Base-by-base conservation (phyloP, 306 rosid species). In the Leucaena leucocephala region DNA sequence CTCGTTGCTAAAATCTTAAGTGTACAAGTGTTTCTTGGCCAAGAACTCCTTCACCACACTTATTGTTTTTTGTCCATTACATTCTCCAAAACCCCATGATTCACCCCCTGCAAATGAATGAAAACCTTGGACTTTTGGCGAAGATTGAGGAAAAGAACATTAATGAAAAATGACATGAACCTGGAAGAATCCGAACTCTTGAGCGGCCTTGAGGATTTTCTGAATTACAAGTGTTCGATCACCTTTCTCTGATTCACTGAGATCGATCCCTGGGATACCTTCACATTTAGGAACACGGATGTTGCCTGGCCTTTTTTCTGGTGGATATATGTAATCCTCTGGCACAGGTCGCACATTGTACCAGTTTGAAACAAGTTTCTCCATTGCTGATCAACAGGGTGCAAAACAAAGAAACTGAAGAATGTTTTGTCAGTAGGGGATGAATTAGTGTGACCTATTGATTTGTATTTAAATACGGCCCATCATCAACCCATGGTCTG, bases 241-340 rank as follows among this genome's bases (percentile, higher is more conserved):
- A 43, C 38, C 73, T 7, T 72, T 48, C 14, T 62, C 66, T 36
- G 43, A 50, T 66, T 75, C 83, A 64, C 40, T 52, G 7, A 84
- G 76, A 72, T 84, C 84, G 57, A 76, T 76, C 42, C 76, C 63
- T 7, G 84, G 82, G 40, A 80, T 80, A 14, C 34, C 50, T 14
- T 3, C 74, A 34, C 55, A 49, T n/a, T 8, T 58, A 62, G 82
- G 69, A 61, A 80, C 48, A n/a, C 44, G 78, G 46, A 45, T n/a
- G 38, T 72, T 17, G 34, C 84, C 87, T 71, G 82, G 84, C 80
- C 87, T 84, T 65, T 65, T 43, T 46, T 80, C 84, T 10, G 76
- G 79, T 40, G 84, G 84, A 38, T 76, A 80, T 65, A 84, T 63
- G 57, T 80, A 84, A 35, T 65, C 50, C 38, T 72, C 84, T 6